Percentiles rank a stretch among this genome's conserved stretches.
Conservation (phyloP, 106 monocot species). For the Acorus calamus region DNA sequence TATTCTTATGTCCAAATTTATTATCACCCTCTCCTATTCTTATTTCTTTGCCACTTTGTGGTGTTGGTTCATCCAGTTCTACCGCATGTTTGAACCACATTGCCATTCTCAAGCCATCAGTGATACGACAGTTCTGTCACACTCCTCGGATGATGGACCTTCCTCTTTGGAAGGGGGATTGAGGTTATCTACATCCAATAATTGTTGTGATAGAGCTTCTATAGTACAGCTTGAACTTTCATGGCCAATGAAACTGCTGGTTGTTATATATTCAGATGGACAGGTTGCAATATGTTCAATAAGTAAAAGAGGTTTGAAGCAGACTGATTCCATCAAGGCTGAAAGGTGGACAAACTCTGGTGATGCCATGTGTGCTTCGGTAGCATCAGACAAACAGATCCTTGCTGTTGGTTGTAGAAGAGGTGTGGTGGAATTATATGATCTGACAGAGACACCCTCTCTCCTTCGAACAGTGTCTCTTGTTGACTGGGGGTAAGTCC, state of each 20-base stretch:
- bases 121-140: slow-evolving; percentile 1
- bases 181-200: slow-evolving; percentile 3
- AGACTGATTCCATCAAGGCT: slow-evolving; percentile 43
- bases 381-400: slow-evolving; percentile 84
- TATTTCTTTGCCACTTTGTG: neutral
- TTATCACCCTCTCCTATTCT: no score
- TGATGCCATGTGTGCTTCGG: slow-evolving; percentile 75
- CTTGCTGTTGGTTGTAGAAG: slow-evolving; percentile 85
- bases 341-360: slow-evolving; percentile 64
- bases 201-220: slow-evolving; percentile 21
- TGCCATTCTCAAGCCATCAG: slow-evolving; percentile 15
- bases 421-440: slow-evolving; percentile 90
- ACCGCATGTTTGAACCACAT: slow-evolving; percentile 42
- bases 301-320: slow-evolving; percentile 78
- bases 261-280: slow-evolving; percentile 70
- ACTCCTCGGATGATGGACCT: slow-evolving; percentile 13
- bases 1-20: neutral
- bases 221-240: slow-evolving; percentile 79
- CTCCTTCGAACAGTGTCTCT: slow-evolving; percentile 80
- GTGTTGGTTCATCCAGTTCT: slow-evolving; percentile 51
- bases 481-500: slow-evolving; percentile 93
- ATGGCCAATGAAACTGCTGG: slow-evolving; percentile 50
- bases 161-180: slow-evolving; percentile 12
- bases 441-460: slow-evolving; percentile 46
- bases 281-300: slow-evolving; percentile 65